Conservation (phyloP, 2,329 filamentous ascomycete genomes). For the Hansfordia pulvinata region DNA sequence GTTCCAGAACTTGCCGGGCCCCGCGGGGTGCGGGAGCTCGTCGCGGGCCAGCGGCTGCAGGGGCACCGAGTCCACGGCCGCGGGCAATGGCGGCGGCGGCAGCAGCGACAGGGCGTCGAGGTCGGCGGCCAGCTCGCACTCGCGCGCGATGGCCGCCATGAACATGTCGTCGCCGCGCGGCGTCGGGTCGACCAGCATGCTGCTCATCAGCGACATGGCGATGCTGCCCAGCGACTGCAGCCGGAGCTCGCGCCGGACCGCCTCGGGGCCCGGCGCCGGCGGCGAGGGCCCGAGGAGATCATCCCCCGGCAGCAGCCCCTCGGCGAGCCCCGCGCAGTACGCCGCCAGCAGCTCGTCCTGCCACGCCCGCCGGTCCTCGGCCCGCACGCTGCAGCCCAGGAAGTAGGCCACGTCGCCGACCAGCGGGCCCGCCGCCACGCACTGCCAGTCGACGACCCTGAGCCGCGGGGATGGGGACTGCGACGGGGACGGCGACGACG, state of each 20-base stretch:
- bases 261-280: too few relatives aligned
- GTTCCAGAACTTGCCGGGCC: constrained; percentile 1
- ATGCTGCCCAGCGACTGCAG: background rate
- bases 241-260: background rate
- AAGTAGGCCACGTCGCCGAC: constrained; percentile 1
- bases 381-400: background rate
- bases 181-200: background rate
- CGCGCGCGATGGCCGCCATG: background rate
- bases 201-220: background rate
- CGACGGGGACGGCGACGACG: too few relatives aligned
- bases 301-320: background rate
- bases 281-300: too few relatives aligned
- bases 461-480: background rate
- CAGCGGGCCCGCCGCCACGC: background rate
- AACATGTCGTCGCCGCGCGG: background rate
- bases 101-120: background rate
- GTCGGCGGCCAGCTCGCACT: constrained; percentile 1
- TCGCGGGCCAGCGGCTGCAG: background rate
- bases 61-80: background rate
- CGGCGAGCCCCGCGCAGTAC: background rate
- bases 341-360: background rate
- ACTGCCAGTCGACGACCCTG: constrained; percentile 1
- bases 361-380: constrained; percentile 1
- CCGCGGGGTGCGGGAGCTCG: background rate
- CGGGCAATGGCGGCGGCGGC: background rate